Evolutionary conservation across 2,329 filamentous ascomycete species (phyloP), one percentile per base, ranked within the genome.

Genomic region (Neopestalotiopsis sp.): DNA sequence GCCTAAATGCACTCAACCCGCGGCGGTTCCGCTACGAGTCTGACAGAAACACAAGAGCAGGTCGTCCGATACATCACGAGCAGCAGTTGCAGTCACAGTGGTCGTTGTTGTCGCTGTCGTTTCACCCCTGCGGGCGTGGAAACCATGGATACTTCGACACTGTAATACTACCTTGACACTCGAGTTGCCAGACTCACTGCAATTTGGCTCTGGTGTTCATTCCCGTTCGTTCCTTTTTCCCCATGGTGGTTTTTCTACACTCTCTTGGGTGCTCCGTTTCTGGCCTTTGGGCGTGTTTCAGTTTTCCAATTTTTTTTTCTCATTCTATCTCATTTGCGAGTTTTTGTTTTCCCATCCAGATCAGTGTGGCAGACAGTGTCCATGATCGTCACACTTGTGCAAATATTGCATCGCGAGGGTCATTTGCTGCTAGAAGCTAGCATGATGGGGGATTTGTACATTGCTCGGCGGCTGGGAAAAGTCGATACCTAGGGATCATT

Each of bases 1-100:
- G 86, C 85, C 73, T 89, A 79, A 79, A 67, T 38, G 20, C 17
- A 7, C 28, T 38, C 17, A 17, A 32, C 17, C 9, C 45, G n/a
- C 45, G n/a, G 17, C 9, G n/a, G 17, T 53, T 53, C n/a, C 45
- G 45, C 17, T 53, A 53, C 45, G n/a, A 53, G 6, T 17, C 17
- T 17, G 45, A 20, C n/a, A n/a, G 45, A 53, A 17, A 20, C 17
- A 10, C 9, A n/a, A 20, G 45, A 53, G 45, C 45, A 53, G 45
- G n/a, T 20, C 17, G 17, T 20, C n/a, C 6, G 45, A 20, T 45
- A 17, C 13, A 17, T 13, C 13, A 45, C 13, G 42, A 20, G 6
- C 45, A 53, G 45, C 14, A 53, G 45, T 20, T 7, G 45, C 45
- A 3, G n/a, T 53, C n/a, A 6, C 34, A 38, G 34, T 38, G 6